Base-by-base conservation (phyloP, 2,329 filamentous ascomycete genomes). In the Bimuria novae-zelandiae region DNA sequence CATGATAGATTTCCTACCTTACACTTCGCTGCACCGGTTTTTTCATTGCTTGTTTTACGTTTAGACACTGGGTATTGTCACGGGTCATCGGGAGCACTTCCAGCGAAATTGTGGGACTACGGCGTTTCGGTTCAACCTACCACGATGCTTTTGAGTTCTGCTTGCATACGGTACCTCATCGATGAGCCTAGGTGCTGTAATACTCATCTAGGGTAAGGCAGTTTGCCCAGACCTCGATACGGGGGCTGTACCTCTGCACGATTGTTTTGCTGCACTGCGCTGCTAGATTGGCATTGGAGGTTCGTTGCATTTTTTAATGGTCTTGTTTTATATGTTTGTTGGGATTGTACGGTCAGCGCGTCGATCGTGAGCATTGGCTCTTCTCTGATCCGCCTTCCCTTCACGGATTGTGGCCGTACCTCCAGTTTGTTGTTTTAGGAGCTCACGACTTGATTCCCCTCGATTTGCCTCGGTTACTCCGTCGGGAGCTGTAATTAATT, bases 401-500 rank as follows among this genome's bases (percentile, higher is more conserved):
- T 11, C n/a, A n/a, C 7, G 46, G 46, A 33, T 27, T 27, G 47
- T 25, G 43, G 32, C 47, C 41, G 39, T 43, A 47, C 42, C 25
- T 33, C 36, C 35, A 21, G 47, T 57, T 63, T 59, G 62, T 57
- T 62, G 45, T 52, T 60, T 63, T 56, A 45, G 39, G 43, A 35
- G 56, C 52, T 66, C 41, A 67, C 61, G 63, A 70, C 53, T 61
- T 62, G 57, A 44, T 63, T 63, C 52, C 54, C 59, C 53, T 63
- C 46, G 55, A 35, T 27, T 42, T 54, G 57, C 62, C 60, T 52
- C 36, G 41, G 21, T 63, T 69, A 52, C 56, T 56, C 63, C 55
- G 41, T 62, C 64, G 52, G 61, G 66, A 58, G 55, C 64, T 71
- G 68, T 73, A 73, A 72, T 72, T 72, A 72, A 71, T 72, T 36